Percentiles rank a stretch among this genome's conserved stretches.
Evolutionary conservation across 1,284 basidiomycete species (phyloP).

Genomic region (Earliella scabrosa): DNA sequence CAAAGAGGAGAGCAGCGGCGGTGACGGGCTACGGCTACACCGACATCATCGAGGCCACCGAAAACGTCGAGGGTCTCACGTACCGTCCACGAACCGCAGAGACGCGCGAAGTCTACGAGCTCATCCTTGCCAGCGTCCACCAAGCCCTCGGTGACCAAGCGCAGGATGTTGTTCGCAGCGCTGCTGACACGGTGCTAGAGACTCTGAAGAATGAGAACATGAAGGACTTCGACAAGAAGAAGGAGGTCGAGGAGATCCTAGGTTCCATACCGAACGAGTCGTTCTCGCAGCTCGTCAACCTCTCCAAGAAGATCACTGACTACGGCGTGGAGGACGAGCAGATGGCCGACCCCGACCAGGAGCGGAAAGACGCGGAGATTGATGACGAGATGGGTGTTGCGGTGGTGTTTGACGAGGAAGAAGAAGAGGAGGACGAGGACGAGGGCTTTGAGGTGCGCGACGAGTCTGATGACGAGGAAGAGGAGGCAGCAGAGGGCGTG

Average conservation of each 20-base stretch:
- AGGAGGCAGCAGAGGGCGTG: conserved; percentile 57
- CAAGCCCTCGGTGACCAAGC: conserved; percentile 91
- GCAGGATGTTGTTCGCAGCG: conserved; percentile 93
- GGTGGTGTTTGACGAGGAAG: conserved; percentile 96
- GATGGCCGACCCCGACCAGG: conserved; percentile 74
- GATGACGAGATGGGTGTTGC: conserved; percentile 95
- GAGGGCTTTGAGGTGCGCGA: conserved; percentile 84
- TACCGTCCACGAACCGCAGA: conserved; percentile 95
- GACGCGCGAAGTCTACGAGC: conserved; percentile 93
- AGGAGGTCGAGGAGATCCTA: conserved; percentile 87
- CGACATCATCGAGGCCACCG: conserved; percentile 92
- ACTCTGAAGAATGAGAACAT: conserved; percentile 88
- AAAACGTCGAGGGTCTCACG: conserved; percentile 90
- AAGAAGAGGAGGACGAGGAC: conserved; percentile 88
- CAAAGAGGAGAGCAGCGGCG: conserved; percentile 56
- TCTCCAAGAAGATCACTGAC: conserved; percentile 97
- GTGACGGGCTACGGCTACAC: conserved; percentile 75
- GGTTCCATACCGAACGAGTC: conserved; percentile 73
- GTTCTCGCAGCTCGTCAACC: conserved; percentile 86
- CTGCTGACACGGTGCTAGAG: conserved; percentile 91
- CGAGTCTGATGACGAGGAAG: conserved; percentile 79
- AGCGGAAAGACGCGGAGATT: conserved; percentile 80
- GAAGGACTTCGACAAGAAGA: conserved; percentile 99
- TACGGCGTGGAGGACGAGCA: conserved; percentile 89
- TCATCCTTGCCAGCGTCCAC: conserved; percentile 88